phyloP scores from a whole-genome alignment of 1,139 yeast species.

The Yamadazyma atlantica region DNA sequence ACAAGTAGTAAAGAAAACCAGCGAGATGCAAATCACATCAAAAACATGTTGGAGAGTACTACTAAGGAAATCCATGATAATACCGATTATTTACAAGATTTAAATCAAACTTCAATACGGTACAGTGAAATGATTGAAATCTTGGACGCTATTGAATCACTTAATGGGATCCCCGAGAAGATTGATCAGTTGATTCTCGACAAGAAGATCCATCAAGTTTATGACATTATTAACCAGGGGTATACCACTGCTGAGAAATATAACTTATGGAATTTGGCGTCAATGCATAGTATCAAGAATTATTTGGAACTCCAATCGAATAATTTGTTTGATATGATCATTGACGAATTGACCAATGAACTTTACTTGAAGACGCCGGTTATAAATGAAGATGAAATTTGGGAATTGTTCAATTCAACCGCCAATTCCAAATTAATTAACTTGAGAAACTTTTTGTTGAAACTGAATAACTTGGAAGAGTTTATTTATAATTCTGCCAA shows the following conservation, averaged over 20 bases:
- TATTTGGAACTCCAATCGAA: conserved; percentile 65
- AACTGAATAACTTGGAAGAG: conserved; percentile 53
- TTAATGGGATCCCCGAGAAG: conserved; percentile 58
- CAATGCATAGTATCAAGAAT: conserved; percentile 55
- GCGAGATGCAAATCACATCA: conserved; percentile 49
- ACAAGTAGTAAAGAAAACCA: conserved; percentile 59
- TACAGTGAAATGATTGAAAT: conserved; percentile 72
- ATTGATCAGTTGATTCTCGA: conserved; percentile 67
- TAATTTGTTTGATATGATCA: conserved; percentile 64
- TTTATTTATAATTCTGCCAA: conserved; percentile 57
- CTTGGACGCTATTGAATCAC: conserved; percentile 64
- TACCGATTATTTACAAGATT: conserved; percentile 57
- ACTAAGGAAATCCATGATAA: conserved; percentile 54
- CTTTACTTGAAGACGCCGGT: conserved; percentile 55
- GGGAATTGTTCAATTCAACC: conserved; percentile 31
- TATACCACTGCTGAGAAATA: conserved; percentile 57
- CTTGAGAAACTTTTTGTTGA: conserved; percentile 33
- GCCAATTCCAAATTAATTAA: conserved; percentile 35
- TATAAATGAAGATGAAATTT: conserved; percentile 17
- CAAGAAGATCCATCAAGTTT: conserved; percentile 70
- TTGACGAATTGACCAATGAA: conserved; percentile 76
- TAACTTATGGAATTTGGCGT: conserved; percentile 61
- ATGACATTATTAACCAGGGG: conserved; percentile 58
- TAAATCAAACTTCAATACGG: conserved; percentile 61
- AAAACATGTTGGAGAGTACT: conserved; percentile 50